Evolutionary conservation across 2,329 filamentous ascomycete species (phyloP), one percentile per base, ranked within the genome.

Genomic region (Allantophomopsis lycopodina): DNA sequence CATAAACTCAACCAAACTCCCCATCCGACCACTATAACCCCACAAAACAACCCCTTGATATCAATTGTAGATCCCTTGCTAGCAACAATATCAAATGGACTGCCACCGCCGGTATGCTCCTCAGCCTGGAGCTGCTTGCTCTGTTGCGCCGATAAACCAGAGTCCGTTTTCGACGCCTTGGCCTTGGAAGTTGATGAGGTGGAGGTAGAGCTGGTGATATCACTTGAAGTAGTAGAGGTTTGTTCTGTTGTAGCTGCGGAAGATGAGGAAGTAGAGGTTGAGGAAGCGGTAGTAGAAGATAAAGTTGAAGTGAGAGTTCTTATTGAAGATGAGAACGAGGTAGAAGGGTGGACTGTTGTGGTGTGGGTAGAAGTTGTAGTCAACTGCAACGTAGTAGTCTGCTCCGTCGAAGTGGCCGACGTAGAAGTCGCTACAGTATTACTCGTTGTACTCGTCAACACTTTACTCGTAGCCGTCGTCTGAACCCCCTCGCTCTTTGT

Each of bases 41-140:
- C 23, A 5, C 23, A 28, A 28, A 6, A 12, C 23, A 28, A 10
- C 8, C 23, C 23, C 23, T 3, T 12, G 4, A 10, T 28, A 28
- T 28, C 11, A 28, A 12, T 4, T 10, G 5, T 28, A 10, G 11
- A 28, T 10, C 23, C 23, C 10, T 10, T 8, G 23, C 23, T 28
- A 28, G 10, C 7, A 5, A 38, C 23, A 15, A 38, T 32, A 23
- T 38, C 36, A 38, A 38, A 38, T 14, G 21, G 36, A 23, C 36
- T 38, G 12, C 36, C 36, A 23, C 36, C 36, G 10, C 36, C 36
- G 15, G 18, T 38, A 14, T 38, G n/a, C 10, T 5, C n/a, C 11
- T 31, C 31, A 10, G 36, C 36, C 6, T 10, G 3, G 6, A 38
- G 23, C 23, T 38, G 36, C 23, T 38, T 11, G 12, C 32, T 34